Base-by-base conservation (phyloP, 2,329 filamentous ascomycete species). In the Cordyceps militaris region DNA sequence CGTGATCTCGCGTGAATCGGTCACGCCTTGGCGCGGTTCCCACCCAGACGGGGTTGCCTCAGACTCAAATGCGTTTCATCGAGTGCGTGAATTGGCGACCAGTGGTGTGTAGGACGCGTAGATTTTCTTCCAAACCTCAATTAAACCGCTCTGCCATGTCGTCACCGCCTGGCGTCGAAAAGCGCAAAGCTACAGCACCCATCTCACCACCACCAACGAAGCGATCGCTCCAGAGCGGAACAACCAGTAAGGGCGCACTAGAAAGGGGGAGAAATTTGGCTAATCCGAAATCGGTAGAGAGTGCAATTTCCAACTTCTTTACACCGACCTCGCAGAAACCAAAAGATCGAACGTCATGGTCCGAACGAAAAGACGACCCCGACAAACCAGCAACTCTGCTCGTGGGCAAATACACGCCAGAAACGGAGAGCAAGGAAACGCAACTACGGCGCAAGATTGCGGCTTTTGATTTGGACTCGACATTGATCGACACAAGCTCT, bases 271-370 rank as follows among this genome's bases (percentile, higher is more conserved):
- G 9, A 19, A 21, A 24, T 23, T 21, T 42, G 14, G 28, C 63
- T 69, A 58, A 68, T 54, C 38, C 11, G 24, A 36, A 50, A 46
- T 40, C 26, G 11, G 4, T 62, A 89, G 87, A 84, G 69, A 83
- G 73, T 60, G 84, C 87, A 1, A 84, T 96, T 1, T 82, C 88
- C 21, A 90, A 82, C 56, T 97, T 97, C 76, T 97, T 97, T 73
- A 96, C 86, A 0, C 92, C 92, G 0, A 69, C 81, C 0, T 97
- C 91, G 0, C 84, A 96, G 70, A 97, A 95, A 69, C 84, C 87
- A 32, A 89, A 89, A 14, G 86, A 92, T 51, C 83, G 82, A 58
- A 84, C 89, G 52, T 76, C 73, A 10, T 97, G 94, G 90, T 70
- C 78, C 77, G 73, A 87, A 81, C 69, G 86, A 76, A 68, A 87